Evolutionary conservation across 116 monocot genomes (phyloP), one percentile per base, ranked within the genome.

Genomic region (Papilionanthe hybrid): DNA sequence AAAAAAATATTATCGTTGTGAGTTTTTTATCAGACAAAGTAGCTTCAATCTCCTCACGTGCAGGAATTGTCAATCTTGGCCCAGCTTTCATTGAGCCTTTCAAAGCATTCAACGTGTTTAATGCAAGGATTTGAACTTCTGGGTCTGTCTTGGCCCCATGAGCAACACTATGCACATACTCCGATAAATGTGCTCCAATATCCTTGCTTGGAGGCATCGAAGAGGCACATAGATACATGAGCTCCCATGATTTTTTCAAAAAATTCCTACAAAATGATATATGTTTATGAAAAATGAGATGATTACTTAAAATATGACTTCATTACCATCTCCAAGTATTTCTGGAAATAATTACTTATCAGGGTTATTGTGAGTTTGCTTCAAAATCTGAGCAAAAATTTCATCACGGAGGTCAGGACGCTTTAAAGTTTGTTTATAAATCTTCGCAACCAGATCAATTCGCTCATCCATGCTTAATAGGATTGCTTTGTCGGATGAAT

Each of bases 131-230:
- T 81, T 89, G 90, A 53, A 99, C 88, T 75, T 93, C 95, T 44
- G 90, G 83, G 37, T 91, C 92, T 72, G 83, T 89, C 66, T 77
- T 90, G 13, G 72, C 73, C 45, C 89, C 90, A 88, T 99, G 92
- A 79, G 99, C 91, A 45, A 92, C 83, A 78, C 78, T 82, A 79
- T 99, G 99, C 60, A 99, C 84, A 88, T 99, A 99, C 69, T 99
- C 93, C 25, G 99, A 95, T 73, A 99, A 87, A 79, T 99, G 93
- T 82, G 88, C 92, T 18, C 89, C 91, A 76, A 99, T 85, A 63
- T 95, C 95, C 87, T 99, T 95, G 80, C 86, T 99, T 27, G 99
- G 99, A 71, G 99, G 95, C 93, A 93, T 92, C 49, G 91, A 93
- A 44, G 95, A 95, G 55, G 92, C 90, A 90, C 95, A 99, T 42